These are phyloP conservation scores for Ajuga reptans DNA, from an alignment of 305 asterid genomes.

Conservation along the genomic window DNA sequence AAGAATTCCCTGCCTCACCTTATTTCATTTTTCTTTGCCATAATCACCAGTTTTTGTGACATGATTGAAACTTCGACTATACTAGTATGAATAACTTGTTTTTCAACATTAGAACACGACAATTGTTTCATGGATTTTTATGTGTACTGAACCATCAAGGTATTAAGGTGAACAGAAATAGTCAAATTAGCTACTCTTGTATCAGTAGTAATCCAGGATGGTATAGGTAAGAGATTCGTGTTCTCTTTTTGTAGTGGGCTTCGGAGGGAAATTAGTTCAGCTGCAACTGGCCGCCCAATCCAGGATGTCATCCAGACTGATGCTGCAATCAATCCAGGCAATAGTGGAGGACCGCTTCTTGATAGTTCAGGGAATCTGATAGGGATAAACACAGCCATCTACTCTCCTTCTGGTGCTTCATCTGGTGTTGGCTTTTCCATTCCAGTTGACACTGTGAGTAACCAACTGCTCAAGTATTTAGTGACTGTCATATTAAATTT, in stretches of 20 bases:
- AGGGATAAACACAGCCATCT: slow-evolving; percentile 96
- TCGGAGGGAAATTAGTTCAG: slow-evolving; percentile 89
- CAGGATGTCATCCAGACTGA: slow-evolving; percentile 98
- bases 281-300: slow-evolving; percentile 97
- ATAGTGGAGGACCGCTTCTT: slow-evolving; percentile 97
- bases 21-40: background rate
- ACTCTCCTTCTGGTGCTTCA: slow-evolving; percentile 98
- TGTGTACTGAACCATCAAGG: background rate
- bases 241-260: slow-evolving; percentile 54
- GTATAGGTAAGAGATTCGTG: background rate
- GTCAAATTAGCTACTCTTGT: background rate
- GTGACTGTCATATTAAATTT: background rate
- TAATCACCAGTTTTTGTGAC: background rate
- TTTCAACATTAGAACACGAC: background rate
- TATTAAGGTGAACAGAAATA: slow-evolving; percentile 1
- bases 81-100: background rate
- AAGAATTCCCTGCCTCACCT: background rate
- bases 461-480: background rate
- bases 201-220: slow-evolving; percentile 2
- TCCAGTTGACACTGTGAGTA: slow-evolving; percentile 95
- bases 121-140: background rate
- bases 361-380: slow-evolving; percentile 93
- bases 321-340: slow-evolving; percentile 98
- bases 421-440: slow-evolving; percentile 99
- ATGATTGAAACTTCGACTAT: background rate